Evolutionary conservation across 2,329 filamentous ascomycete species (phyloP), one percentile per base, ranked within the genome.

Genomic region (Rhytidhysteron rufulum): DNA sequence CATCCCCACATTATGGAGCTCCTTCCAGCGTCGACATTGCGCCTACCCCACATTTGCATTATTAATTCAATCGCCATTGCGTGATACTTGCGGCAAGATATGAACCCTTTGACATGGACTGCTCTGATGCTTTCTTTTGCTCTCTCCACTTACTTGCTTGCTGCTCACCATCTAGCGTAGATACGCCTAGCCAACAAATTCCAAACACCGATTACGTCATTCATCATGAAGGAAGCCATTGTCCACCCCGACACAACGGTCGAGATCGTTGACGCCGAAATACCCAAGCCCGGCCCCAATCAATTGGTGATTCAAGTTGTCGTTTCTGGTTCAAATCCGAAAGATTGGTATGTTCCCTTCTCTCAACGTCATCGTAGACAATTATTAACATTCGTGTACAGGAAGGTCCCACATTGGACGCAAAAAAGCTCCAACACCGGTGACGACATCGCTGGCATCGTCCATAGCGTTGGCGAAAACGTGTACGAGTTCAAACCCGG

Each of bases 401-500:
- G 58, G 57, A 63, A 65, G 44, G 41, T 55, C 10, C 49, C 49
- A 1, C 41, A 54, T 31, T 51, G 49, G 45, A 27, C 44, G 1
- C 47, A 54, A 6, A 47, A 56, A 34, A 42, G 47, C 27, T 41
- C 49, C 13, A 78, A 79, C 60, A 53, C 63, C 15, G 76, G 77
- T 38, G 76, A 79, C 41, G 77, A 80, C 53, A 75, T 79, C 31
- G 75, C 75, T 2, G 74, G 75, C 31, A 65, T 73, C 20, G 70
- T 83, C 7, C 69, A 79, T 48, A 65, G 69, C 43, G 74, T 80
- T 17, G 79, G 79, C 16, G 54, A 65, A 30, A 67, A 74, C 27
- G 78, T 82, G 2, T 71, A 60, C 41, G 78, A 80, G 49, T 82
- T 82, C 68, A 73, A 72, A 44, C 62, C 65, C 0, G 78, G 78